Percentiles rank a stretch among this genome's conserved stretches.
These are phyloP conservation scores for barrel medic (Medicago truncatula) DNA, from an alignment of 306 rosid species.

Conservation along the genomic window DNA sequence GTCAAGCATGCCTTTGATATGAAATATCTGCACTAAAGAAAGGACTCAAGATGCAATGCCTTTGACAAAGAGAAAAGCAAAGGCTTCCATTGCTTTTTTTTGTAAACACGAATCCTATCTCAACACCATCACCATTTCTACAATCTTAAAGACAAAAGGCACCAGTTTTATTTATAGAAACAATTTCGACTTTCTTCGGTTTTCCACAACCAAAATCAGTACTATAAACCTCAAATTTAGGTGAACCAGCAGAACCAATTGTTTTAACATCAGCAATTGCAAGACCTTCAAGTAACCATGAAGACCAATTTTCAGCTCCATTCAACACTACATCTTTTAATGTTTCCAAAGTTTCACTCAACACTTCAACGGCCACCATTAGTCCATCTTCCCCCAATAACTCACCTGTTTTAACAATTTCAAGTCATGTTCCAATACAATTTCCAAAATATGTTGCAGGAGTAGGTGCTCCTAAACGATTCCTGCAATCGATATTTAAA, in stretches of 20 bases:
- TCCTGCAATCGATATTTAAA: conserved; percentile 43
- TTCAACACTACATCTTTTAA: conserved; percentile 45
- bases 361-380: conserved; percentile 29
- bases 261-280: not conserved
- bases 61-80: conserved; percentile 45
- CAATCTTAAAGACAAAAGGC: conserved; percentile 48
- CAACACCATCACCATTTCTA: conserved; percentile 49
- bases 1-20: not conserved
- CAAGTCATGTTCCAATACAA: conserved; percentile 29
- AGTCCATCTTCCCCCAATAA: conserved; percentile 45
- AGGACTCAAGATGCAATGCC: conserved; percentile 30
- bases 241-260: conserved; percentile 52
- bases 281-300: conserved; percentile 4
- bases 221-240: conserved; percentile 54
- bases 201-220: conserved; percentile 68
- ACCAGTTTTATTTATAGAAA: conserved; percentile 42
- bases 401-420: conserved; percentile 10
- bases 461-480: conserved; percentile 44
- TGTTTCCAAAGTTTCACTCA: conserved; percentile 39
- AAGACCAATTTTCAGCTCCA: conserved; percentile 46
- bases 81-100: conserved; percentile 32
- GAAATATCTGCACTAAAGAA: not conserved
- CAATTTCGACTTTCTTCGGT: conserved; percentile 64
- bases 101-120: conserved; percentile 48
- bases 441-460: conserved; percentile 64